A percentile compares a stretch with the other conserved stretches of the same genome.
Evolutionary conservation across 768 basidiomycete genomes (phyloP).

Genomic region (Strobilomyces echinocephalus): DNA sequence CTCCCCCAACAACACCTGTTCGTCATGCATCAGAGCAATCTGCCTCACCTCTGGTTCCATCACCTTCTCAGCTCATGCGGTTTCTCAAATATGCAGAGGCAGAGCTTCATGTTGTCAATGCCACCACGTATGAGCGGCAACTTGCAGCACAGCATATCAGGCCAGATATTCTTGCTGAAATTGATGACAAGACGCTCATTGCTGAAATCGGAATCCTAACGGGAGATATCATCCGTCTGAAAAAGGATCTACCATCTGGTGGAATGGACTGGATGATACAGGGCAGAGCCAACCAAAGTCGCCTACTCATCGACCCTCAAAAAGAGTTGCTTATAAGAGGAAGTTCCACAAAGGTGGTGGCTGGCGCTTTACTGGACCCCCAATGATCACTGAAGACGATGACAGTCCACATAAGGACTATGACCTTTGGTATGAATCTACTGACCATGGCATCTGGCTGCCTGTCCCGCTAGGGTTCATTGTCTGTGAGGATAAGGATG

Average conservation of each 20-base stretch:
- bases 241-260: neutral
- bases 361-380: neutral
- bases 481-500: neutral
- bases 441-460: neutral
- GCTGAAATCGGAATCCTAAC: no score
- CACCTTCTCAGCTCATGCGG: no score
- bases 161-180: no score
- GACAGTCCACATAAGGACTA: neutral
- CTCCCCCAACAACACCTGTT: no score
- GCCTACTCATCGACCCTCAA: neutral
- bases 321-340: neutral
- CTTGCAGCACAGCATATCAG: no score
- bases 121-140: no score
- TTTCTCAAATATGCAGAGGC: no score
- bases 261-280: neutral
- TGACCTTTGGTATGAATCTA: neutral
- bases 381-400: neutral
- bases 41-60: no score
- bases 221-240: no score
- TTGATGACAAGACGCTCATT: no score
- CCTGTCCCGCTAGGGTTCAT: neutral
- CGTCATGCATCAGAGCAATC: no score
- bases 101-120: no score
- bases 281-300: neutral
- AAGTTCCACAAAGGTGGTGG: neutral